Conservation (phyloP, 805 yeast genomes). For the Torulaspora microellipsoides region DNA sequence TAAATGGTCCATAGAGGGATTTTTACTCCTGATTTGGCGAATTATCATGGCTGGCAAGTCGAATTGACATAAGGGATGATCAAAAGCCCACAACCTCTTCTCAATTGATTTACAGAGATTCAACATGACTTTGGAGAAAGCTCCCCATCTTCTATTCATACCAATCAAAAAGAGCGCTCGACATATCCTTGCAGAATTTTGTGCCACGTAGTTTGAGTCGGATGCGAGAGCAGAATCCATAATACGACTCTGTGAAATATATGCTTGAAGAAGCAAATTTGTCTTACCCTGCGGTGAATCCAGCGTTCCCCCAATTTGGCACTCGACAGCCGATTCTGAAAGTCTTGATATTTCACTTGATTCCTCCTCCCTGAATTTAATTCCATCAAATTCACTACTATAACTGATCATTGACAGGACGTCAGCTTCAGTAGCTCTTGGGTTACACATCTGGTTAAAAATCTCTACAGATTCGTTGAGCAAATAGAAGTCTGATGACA, state of each 20-base stretch:
- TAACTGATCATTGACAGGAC: conserved; percentile 80
- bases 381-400: conserved; percentile 90
- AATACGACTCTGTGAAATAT: conserved; percentile 67
- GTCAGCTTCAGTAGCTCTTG: conserved; percentile 88
- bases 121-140: conserved; percentile 65
- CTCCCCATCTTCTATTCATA: conserved; percentile 88
- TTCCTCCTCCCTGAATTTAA: conserved; percentile 88
- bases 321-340: conserved; percentile 57
- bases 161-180: conserved; percentile 87
- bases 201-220: conserved; percentile 91
- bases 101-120: conserved; percentile 85
- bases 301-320: conserved; percentile 75
- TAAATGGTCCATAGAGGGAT: conserved; percentile 64
- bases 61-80: conserved; percentile 87
- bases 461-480: conserved; percentile 81
- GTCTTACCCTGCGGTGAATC: conserved; percentile 83
- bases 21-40: conserved; percentile 56
- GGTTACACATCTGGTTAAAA: conserved; percentile 78
- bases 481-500: conserved; percentile 90
- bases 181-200: conserved; percentile 88
- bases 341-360: conserved; percentile 62
- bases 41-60: conserved; percentile 66
- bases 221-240: conserved; percentile 79
- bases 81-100: conserved; percentile 79
- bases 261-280: conserved; percentile 82